A percentile compares a stretch with the other conserved stretches of the same genome.
Evolutionary conservation across 2,329 filamentous ascomycete species (phyloP).

Genomic region (Fusarium chuoi): DNA sequence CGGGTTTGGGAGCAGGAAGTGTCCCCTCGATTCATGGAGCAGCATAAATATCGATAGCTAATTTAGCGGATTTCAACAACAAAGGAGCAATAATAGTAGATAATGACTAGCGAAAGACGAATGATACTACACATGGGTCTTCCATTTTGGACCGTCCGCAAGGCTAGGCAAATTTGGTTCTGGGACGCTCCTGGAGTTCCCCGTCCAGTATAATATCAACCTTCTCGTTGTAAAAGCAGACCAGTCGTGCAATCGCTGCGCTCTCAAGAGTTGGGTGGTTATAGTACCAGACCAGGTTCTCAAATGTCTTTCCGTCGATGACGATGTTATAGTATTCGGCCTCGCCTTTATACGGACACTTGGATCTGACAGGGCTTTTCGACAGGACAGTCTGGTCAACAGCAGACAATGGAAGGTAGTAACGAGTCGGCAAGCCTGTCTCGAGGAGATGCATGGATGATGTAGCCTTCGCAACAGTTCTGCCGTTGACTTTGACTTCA

Average conservation of each 20-base stretch:
- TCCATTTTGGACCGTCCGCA: neutral
- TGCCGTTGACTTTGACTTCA: constrained; percentile 59
- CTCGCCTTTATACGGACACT: constrained; percentile 75
- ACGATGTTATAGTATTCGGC: constrained; percentile 70
- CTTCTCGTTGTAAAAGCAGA: constrained; percentile 77
- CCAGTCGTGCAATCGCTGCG: constrained; percentile 61
- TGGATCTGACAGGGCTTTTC: constrained; percentile 62
- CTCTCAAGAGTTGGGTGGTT: constrained; percentile 66
- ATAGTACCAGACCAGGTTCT: constrained; percentile 73
- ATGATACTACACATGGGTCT: neutral
- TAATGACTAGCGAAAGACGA: neutral
- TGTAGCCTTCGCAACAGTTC: constrained; percentile 57
- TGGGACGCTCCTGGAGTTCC: constrained; percentile 46
- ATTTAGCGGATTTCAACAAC: no score
- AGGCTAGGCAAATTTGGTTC: constrained; percentile 39
- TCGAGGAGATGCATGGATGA: constrained; percentile 67
- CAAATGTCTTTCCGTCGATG: constrained; percentile 54
- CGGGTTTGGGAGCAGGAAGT: neutral
- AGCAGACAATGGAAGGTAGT: constrained; percentile 66
- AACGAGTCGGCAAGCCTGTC: constrained; percentile 67
- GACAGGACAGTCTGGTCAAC: constrained; percentile 58
- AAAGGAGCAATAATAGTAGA: no score
- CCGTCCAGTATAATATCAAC: constrained; percentile 71
- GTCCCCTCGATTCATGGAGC: neutral
- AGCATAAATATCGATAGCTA: neutral